Percentiles rank a stretch among this genome's conserved stretches.
Conservation (phyloP, 129 eudicot genomes). For the Flaveria trinervia region DNA sequence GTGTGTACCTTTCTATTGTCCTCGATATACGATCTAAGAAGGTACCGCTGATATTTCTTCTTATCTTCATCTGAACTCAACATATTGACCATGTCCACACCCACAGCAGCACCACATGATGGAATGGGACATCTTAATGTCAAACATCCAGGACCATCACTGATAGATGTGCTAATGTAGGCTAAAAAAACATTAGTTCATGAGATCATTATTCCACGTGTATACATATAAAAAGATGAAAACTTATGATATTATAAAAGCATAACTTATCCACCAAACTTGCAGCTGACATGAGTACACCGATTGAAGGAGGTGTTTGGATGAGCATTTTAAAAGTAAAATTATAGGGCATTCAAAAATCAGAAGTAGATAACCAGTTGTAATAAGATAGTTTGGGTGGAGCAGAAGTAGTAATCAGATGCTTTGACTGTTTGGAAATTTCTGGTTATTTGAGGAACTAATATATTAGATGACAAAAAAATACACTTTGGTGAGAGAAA, state of each 20-base stretch:
- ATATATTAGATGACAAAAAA: background rate
- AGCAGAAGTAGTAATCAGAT: background rate
- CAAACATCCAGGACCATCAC: constrained; percentile 93
- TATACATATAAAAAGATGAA: constrained; percentile 19
- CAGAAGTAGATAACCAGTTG: background rate
- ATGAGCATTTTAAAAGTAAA: background rate
- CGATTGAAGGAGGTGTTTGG: background rate
- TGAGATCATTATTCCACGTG: constrained; percentile 5
- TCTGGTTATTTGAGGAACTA: background rate
- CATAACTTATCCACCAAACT: background rate
- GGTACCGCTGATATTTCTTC: constrained; percentile 78
- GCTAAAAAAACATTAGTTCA: constrained; percentile 37
- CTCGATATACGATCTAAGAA: constrained; percentile 91
- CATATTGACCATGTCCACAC: constrained; percentile 63
- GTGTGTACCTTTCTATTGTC: constrained; percentile 77
- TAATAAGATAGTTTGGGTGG: constrained; percentile 1
- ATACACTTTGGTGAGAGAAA: background rate
- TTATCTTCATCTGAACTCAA: constrained; percentile 66
- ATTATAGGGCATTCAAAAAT: background rate
- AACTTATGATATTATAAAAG: background rate
- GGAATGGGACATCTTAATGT: constrained; percentile 81
- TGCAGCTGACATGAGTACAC: background rate
- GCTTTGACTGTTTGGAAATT: background rate
- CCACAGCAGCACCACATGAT: constrained; percentile 75
- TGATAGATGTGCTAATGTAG: constrained; percentile 74